These are phyloP conservation scores for Cicer bijugum DNA, from an alignment of 306 rosid genomes.

Conservation along the genomic window DNA sequence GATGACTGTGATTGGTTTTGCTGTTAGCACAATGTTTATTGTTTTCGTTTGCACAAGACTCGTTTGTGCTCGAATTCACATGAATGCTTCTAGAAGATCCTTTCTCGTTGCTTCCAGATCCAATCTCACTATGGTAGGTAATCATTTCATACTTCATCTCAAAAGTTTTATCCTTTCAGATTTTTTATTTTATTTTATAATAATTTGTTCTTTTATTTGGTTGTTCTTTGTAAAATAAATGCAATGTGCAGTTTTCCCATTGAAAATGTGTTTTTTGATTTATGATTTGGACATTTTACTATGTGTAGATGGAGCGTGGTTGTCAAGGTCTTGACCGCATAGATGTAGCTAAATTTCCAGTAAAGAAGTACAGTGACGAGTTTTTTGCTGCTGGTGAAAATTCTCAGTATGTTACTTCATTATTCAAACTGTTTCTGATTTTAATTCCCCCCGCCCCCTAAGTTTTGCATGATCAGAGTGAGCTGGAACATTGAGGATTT, in stretches of 20 bases:
- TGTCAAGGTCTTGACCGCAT: conserved; percentile 73
- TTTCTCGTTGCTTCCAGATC: conserved; percentile 82
- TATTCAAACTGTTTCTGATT: conserved; percentile 32
- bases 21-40: conserved; percentile 94
- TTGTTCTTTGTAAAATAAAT: neutral
- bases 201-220: neutral
- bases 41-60: conserved; percentile 87
- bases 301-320: conserved; percentile 80
- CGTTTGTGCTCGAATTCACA: conserved; percentile 87
- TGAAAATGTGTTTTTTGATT: conserved; percentile 35
- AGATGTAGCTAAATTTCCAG: conserved; percentile 72
- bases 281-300: conserved; percentile 33
- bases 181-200: neutral
- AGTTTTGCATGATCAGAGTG: conserved; percentile 2
- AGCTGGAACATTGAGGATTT: neutral
- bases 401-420: conserved; percentile 73
- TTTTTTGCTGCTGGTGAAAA: conserved; percentile 70
- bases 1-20: conserved; percentile 95
- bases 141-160: neutral
- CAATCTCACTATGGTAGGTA: conserved; percentile 66
- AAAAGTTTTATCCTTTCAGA: neutral
- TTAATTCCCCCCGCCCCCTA: neutral
- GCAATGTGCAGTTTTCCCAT: conserved; percentile 29
- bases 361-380: conserved; percentile 80
- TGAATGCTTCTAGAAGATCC: conserved; percentile 78